Base-by-base conservation (phyloP, 129 eudicot genomes). In the Oenanthe sinensis region DNA sequence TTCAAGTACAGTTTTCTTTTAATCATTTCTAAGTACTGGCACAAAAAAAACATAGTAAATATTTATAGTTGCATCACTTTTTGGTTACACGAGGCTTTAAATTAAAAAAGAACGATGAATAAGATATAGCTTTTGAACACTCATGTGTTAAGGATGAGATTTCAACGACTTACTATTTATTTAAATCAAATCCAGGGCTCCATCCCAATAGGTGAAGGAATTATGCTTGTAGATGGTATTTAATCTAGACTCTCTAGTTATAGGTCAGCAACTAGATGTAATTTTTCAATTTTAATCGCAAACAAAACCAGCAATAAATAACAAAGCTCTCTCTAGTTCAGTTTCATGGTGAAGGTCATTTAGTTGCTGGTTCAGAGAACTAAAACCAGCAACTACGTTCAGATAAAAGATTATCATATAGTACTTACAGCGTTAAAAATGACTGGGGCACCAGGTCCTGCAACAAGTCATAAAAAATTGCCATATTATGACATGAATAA, bases 381-480 rank as follows among this genome's bases (percentile, higher is more conserved):
- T 2, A 75, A 3, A 33, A 52, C 24, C n/a, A 52, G 8, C 8
- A 75, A 19, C n/a, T 37, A 40, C 37, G 22, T 40, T 39, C 40
- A 39, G 12, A 77, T 30, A 58, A 17, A 39, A 2, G 24, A 45
- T 28, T 42, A 63, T 6, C 55, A 40, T 15, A 62, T 26, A 24
- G 4, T 65, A 75, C 96, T 93, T 89, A 93, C 98, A 79, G 92
- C 88, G 76, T 93, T 93, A 84, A 93, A 93, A 49, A 83, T 70
- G 65, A 73, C 80, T 44, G 98, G 98, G 42, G 98, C 96, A 46
- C 87, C 95, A 83, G 98, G 98, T 80, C 98, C 98, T 93, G 92
- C 84, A 91, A 79, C 77, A 55, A 69, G 76, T 70, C 49, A 74
- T 28, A 76, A 50, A 15, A 20, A 80, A 39, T 60, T 79, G 55